phyloP scores from a whole-genome alignment of 306 rosid genomes.

The Prunus davidiana region DNA sequence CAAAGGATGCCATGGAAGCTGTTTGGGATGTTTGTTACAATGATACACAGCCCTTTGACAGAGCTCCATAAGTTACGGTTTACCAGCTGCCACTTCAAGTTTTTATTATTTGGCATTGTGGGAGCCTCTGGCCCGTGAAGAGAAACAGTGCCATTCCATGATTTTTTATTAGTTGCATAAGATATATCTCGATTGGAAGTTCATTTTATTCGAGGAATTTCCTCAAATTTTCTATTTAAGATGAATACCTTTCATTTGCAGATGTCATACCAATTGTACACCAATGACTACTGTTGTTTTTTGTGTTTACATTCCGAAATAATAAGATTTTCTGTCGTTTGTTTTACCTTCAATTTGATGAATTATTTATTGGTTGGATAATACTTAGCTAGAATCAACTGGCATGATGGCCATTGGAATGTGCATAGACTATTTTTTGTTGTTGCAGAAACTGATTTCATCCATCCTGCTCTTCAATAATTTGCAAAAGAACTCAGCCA shows the following conservation, averaged over 20 bases:
- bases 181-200: not conserved
- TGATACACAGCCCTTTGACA: conserved; percentile 75
- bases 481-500: not conserved
- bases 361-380: not conserved
- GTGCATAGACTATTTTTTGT: too few species aligned
- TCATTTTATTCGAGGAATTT: conserved; percentile 6
- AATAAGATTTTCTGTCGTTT: conserved; percentile 3
- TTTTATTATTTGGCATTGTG: conserved; percentile 13
- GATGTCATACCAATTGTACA: not conserved
- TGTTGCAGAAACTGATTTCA: not conserved
- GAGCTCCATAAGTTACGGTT: conserved; percentile 54
- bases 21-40: conserved; percentile 91
- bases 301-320: not conserved
- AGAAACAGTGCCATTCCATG: conserved; percentile 16
- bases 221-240: not conserved
- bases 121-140: conserved; percentile 5
- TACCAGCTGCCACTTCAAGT: conserved; percentile 21
- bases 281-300: conserved; percentile 5
- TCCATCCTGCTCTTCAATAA: not conserved
- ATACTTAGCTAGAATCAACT: not conserved
- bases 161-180: not conserved
- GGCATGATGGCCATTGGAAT: too few species aligned
- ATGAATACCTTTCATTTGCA: conserved; percentile 10
- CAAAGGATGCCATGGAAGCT: conserved; percentile 85
- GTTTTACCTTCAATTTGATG: not conserved